Evolutionary conservation across 768 basidiomycete species (phyloP).

Genomic region (Psilocybe azurescens): DNA sequence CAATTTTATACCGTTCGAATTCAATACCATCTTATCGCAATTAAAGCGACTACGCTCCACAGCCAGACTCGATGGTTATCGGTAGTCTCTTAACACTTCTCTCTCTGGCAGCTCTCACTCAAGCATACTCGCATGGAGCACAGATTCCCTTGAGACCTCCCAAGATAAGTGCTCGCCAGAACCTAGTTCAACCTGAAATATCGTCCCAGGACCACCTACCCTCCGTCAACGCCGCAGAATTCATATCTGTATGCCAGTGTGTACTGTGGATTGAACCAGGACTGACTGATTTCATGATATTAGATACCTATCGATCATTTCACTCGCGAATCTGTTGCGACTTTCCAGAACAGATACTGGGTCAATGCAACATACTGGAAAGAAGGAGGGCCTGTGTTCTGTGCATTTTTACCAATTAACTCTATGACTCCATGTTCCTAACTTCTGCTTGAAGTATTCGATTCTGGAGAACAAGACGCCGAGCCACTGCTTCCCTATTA

Average conservation of each 20-base stretch:
- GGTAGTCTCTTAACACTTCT: not conserved
- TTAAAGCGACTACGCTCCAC: too few species aligned
- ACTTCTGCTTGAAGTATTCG: conserved; percentile 41
- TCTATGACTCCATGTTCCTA: too few species aligned
- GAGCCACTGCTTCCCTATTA: conserved; percentile 53
- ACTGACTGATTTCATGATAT: not conserved
- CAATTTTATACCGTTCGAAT: too few species aligned
- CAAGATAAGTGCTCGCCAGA: not conserved
- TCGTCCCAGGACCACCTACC: not conserved
- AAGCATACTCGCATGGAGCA: not conserved
- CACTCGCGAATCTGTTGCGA: conserved; percentile 30
- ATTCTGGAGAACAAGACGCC: conserved; percentile 56
- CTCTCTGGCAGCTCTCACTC: not conserved
- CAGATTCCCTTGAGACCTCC: not conserved
- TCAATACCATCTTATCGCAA: too few species aligned
- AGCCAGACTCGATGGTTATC: too few species aligned
- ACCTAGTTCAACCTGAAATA: not conserved
- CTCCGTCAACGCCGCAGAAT: not conserved
- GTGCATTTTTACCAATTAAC: conserved; percentile 24
- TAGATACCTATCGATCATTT: conserved; percentile 57
- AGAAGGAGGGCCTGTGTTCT: conserved; percentile 51
- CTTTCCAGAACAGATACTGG: conserved; percentile 55
- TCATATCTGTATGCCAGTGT: not conserved
- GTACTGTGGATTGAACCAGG: not conserved
- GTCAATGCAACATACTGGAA: conserved; percentile 53